Percentiles rank a stretch among this genome's conserved stretches.
Conservation (phyloP, 345 rosid genomes). For the Eucalyptus curtisii region DNA sequence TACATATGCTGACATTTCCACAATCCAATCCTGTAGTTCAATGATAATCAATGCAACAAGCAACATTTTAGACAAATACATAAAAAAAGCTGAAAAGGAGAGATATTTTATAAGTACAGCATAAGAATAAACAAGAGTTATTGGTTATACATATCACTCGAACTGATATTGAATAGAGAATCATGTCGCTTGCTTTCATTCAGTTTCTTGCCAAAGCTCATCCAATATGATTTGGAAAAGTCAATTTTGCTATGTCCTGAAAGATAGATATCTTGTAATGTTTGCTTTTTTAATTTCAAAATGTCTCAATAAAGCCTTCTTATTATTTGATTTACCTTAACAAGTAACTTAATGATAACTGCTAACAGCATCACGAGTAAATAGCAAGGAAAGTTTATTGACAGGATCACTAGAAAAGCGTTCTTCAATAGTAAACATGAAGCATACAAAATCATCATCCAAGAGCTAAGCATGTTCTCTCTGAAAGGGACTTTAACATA, state of each 20-base stretch:
- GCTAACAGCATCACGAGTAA: not conserved
- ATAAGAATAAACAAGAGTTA: not conserved
- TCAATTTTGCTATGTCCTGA: not conserved
- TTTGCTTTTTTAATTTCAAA: not conserved
- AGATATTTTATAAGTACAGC: not conserved
- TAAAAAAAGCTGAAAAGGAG: not conserved
- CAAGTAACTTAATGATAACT: not conserved
- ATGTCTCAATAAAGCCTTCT: not conserved
- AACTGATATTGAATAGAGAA: not conserved
- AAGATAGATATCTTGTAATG: not conserved
- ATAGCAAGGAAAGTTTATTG: not conserved
- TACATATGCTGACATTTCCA: slow-evolving; percentile 74
- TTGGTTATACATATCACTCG: not conserved
- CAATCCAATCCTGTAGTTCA: slow-evolving; percentile 69
- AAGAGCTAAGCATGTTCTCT: not conserved
- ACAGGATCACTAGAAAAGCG: not conserved
- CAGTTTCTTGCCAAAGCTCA: not conserved
- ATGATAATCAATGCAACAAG: not conserved
- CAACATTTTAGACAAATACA: not conserved
- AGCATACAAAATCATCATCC: not conserved
- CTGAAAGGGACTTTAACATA: not conserved
- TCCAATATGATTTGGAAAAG: not conserved
- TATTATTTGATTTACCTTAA: not conserved
- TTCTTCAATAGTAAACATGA: not conserved
- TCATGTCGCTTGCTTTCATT: not conserved